phyloP scores from a whole-genome alignment of 352 stramenopile genomes.

The Phytophthora citrophthora region DNA sequence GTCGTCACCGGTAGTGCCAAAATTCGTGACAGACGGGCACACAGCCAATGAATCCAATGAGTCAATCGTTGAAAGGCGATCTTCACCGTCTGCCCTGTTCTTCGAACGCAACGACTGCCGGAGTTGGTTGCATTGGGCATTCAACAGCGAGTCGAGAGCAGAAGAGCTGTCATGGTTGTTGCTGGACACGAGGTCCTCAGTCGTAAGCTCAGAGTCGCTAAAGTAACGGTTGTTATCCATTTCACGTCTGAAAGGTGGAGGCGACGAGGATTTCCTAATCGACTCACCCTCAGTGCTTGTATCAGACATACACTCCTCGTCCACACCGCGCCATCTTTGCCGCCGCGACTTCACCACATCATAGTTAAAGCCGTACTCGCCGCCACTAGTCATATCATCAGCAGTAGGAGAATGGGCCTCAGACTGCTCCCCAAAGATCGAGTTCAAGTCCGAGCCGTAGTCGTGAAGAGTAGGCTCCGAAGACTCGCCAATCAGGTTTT shows the following conservation, averaged over 20 bases:
- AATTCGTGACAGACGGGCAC: constrained; percentile 37
- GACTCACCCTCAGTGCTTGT: constrained; percentile 54
- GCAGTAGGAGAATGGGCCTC: constrained; percentile 47
- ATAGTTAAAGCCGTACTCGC: constrained; percentile 52
- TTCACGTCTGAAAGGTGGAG: constrained; percentile 19
- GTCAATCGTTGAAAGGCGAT: constrained; percentile 28
- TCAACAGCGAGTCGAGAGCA: constrained; percentile 33
- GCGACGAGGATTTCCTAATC: constrained; percentile 40
- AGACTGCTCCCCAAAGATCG: constrained; percentile 51
- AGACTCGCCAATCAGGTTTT: constrained; percentile 64
- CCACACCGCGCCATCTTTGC: constrained; percentile 39
- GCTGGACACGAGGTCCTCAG: constrained; percentile 31
- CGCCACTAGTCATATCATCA: constrained; percentile 42
- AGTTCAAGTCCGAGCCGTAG: constrained; percentile 59
- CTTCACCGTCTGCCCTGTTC: constrained; percentile 20
- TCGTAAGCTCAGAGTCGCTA: constrained; percentile 34
- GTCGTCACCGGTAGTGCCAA: constrained; percentile 18
- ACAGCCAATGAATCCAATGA: constrained; percentile 41
- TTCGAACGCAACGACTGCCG: constrained; percentile 33
- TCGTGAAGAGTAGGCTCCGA: constrained; percentile 58
- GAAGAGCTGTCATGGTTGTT: constrained; percentile 17
- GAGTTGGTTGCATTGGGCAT: constrained; percentile 41
- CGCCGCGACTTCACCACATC: constrained; percentile 44
- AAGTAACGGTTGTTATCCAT: constrained; percentile 41
- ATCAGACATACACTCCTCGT: constrained; percentile 70